These are phyloP conservation scores for Tetrastigma voinierianum DNA, from an alignment of 164 flowering plant species.

Conservation along the genomic window DNA sequence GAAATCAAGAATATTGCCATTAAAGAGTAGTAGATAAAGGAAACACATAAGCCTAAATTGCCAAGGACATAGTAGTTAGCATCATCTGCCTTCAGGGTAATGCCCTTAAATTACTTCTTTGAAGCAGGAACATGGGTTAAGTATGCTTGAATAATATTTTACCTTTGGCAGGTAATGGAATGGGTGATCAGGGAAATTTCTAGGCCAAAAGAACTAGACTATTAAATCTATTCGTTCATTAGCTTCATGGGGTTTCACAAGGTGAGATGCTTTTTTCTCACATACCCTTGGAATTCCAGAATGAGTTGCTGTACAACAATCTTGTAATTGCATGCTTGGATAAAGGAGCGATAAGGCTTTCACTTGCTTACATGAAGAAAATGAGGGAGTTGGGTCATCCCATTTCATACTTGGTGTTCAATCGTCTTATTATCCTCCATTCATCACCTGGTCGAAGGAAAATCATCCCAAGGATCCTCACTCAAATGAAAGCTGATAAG, in stretches of 20 bases:
- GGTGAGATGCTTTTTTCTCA: slow-evolving; percentile 73
- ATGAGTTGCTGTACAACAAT: slow-evolving; percentile 77
- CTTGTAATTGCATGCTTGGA: slow-evolving; percentile 87
- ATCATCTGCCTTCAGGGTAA: background rate
- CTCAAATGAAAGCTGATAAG: slow-evolving; percentile 88
- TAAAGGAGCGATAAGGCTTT: slow-evolving; percentile 57
- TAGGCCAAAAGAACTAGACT: slow-evolving; percentile 73
- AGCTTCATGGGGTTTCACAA: slow-evolving; percentile 72
- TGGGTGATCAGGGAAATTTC: slow-evolving; percentile 96
- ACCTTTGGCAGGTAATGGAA: slow-evolving; percentile 78
- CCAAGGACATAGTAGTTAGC: background rate
- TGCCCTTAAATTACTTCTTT: background rate
- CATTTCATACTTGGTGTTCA: slow-evolving; percentile 72
- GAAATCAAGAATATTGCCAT: too few species aligned
- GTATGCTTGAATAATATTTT: background rate
- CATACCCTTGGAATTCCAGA: slow-evolving; percentile 71
- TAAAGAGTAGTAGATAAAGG: too few species aligned
- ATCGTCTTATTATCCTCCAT: slow-evolving; percentile 84
- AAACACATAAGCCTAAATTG: too few species aligned
- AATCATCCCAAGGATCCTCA: slow-evolving; percentile 66
- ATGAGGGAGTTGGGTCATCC: slow-evolving; percentile 80
- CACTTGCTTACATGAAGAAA: slow-evolving; percentile 90
- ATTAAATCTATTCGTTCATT: slow-evolving; percentile 76
- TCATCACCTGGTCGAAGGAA: slow-evolving; percentile 66
- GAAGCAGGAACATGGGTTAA: background rate